Evolutionary conservation across 2,329 filamentous ascomycete genomes (phyloP).

Genomic region (Trematosphaeria pertusa): DNA sequence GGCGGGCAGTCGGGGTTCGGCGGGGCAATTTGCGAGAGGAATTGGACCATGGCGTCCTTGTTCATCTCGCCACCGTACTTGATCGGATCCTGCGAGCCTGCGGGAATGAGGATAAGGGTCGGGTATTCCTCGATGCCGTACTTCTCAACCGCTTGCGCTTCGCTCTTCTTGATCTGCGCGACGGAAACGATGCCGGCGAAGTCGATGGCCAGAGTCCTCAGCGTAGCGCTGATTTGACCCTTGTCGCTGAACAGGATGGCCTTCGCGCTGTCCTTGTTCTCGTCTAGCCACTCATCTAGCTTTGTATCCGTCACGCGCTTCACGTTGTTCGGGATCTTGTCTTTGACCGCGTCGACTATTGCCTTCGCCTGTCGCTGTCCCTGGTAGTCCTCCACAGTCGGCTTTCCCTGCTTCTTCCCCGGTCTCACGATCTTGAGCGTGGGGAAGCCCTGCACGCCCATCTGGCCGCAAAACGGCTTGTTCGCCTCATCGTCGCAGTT

Average conservation of each 20-base stretch:
- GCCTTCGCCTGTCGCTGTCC: constrained; percentile 82
- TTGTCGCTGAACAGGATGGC: constrained; percentile 94
- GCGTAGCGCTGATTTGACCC: constrained; percentile 80
- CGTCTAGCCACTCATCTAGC: constrained; percentile 74
- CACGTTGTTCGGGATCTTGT: constrained; percentile 92
- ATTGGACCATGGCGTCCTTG: constrained; percentile 80
- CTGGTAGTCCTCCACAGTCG: constrained; percentile 88
- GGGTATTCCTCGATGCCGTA: constrained; percentile 83
- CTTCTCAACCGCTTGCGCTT: constrained; percentile 71
- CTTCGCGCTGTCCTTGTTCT: constrained; percentile 74
- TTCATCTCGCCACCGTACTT: constrained; percentile 84
- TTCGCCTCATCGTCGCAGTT: constrained; percentile 95
- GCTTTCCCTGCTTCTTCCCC: constrained; percentile 79
- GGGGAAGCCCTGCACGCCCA: constrained; percentile 93
- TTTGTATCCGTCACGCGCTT: constrained; percentile 81
- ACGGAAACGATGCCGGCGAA: constrained; percentile 81
- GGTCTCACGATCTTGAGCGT: constrained; percentile 93
- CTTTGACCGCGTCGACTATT: constrained; percentile 84
- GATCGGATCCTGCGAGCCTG: constrained; percentile 70
- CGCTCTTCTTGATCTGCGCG: constrained; percentile 84
- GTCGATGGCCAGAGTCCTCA: constrained; percentile 88
- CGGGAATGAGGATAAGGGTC: constrained; percentile 79
- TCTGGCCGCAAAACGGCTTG: constrained; percentile 82
- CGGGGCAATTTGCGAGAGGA: constrained; percentile 77
- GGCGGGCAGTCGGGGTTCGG: constrained; percentile 80